Conservation (phyloP, 2,329 filamentous ascomycete species). For the Ceratocystis alfenasii region DNA sequence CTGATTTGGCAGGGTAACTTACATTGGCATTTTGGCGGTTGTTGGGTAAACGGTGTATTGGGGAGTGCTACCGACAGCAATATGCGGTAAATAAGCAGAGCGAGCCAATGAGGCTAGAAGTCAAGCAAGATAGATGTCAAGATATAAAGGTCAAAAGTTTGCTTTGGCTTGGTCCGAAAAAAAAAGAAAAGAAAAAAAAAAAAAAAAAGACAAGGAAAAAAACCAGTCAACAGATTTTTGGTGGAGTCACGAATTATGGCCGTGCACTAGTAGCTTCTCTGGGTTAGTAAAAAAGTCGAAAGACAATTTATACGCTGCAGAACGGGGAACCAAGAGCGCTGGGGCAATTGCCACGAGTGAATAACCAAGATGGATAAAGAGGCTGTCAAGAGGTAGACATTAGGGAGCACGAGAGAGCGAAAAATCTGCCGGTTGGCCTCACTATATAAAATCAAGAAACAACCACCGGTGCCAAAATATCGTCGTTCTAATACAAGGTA, state of each 20-base stretch:
- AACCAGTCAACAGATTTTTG: slow-evolving; percentile 15
- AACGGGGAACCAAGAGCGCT: no score
- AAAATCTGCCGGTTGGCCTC: no score
- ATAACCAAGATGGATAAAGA: no score
- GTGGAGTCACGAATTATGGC: slow-evolving; percentile 3
- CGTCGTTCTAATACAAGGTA: no score
- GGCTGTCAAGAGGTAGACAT: no score
- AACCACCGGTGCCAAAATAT: no score
- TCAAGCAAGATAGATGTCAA: no score
- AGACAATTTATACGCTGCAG: background rate
- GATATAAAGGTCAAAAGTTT: no score
- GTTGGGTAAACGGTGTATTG: background rate
- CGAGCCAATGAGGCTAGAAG: background rate
- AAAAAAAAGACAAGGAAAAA: background rate
- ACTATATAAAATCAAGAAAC: no score
- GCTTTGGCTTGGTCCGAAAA: no score
- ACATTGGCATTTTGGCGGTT: slow-evolving; percentile 20
- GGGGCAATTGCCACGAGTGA: no score
- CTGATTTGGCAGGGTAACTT: slow-evolving; percentile 10
- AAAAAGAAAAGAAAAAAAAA: background rate
- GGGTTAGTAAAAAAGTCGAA: background rate
- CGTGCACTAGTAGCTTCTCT: background rate
- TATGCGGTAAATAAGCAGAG: background rate
- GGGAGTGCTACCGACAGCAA: background rate
- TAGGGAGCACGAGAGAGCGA: no score